phyloP scores from a whole-genome alignment of 371 early-diverging fungal genomes.

The Fennellomyces sp. region DNA sequence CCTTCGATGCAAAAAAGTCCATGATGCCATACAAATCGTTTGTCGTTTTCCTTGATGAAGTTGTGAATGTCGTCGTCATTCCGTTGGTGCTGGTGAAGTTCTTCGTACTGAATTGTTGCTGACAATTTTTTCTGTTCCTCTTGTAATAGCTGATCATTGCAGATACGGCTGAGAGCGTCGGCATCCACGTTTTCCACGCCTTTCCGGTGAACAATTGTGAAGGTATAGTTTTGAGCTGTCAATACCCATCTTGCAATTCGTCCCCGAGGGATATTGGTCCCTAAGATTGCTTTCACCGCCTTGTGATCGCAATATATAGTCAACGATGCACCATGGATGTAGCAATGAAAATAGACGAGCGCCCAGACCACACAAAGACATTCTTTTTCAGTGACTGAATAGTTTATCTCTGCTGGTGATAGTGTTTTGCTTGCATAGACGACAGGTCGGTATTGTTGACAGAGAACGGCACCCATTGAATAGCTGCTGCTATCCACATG shows the following conservation, averaged over 20 bases:
- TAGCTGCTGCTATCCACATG: too few relatives aligned
- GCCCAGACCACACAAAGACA: background rate
- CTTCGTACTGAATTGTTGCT: background rate
- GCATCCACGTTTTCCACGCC: background rate
- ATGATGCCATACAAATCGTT: background rate
- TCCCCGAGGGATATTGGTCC: too few relatives aligned
- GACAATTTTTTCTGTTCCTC: background rate
- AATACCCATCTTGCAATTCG: background rate
- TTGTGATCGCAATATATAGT: background rate
- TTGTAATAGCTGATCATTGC: background rate
- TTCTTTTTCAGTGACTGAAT: background rate
- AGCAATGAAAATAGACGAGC: background rate
- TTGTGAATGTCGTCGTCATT: background rate
- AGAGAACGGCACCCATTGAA: too few relatives aligned
- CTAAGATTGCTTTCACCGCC: too few relatives aligned
- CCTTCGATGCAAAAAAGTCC: background rate
- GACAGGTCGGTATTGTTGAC: too few relatives aligned
- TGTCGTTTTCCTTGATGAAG: background rate
- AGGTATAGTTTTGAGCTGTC: background rate
- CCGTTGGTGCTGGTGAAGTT: background rate
- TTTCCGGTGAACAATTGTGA: too few relatives aligned
- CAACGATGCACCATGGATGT: background rate
- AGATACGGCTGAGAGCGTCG: background rate
- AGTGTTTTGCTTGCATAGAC: too few relatives aligned
- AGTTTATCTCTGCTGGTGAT: background rate